Evolutionary conservation across 1,284 basidiomycete species (phyloP), one percentile per base, ranked within the genome.

Genomic region (Mycocalia duriaeana): DNA sequence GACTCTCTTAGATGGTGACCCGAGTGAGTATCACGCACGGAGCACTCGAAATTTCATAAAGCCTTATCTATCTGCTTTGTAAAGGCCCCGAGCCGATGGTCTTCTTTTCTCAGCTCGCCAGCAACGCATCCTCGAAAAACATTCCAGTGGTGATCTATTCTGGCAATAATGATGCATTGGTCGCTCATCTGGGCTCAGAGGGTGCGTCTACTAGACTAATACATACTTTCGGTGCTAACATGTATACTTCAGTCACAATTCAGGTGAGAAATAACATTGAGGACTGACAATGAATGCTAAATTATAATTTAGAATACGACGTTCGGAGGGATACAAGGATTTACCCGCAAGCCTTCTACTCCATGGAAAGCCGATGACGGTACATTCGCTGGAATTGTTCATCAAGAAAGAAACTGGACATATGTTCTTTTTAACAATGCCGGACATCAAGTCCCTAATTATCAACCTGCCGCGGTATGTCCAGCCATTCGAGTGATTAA

Each of bases 261-360:
- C 83, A 85, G 63, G 80, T 79, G 57, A 25, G 31, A 60, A 48
- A 7, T 19, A 38, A 38, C 18, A 9, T 9, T 9, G 25, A 44
- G 16, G 6, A 34, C 25, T n/a, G 34, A 35, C 28, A 5, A 36
- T n/a, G n/a, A n/a, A 31, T 23, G 45, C 43, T 46, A 19, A 9
- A 19, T 46, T 9, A n/a, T 7, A 9, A 9, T 4, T 38, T 38
- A 85, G 80, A 88, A 88, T 54, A 85, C 81, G 7, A 85, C 85
- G 0, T 88, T 87, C 54, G 83, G 84, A 26, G 83, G 81, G 11
- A 80, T 81, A 36, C 82, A 80, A 60, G 85, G 85, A 3, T 88
- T 88, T 59, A 77, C 81, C 4, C 69, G 76, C 40, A 72, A 75
- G 49, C 85, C 85, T 0, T 73, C 79, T 1, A 88, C 85, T 0